These are phyloP conservation scores for Xylaria polymorpha DNA, from an alignment of 2,329 filamentous ascomycete species.

Conservation along the genomic window DNA sequence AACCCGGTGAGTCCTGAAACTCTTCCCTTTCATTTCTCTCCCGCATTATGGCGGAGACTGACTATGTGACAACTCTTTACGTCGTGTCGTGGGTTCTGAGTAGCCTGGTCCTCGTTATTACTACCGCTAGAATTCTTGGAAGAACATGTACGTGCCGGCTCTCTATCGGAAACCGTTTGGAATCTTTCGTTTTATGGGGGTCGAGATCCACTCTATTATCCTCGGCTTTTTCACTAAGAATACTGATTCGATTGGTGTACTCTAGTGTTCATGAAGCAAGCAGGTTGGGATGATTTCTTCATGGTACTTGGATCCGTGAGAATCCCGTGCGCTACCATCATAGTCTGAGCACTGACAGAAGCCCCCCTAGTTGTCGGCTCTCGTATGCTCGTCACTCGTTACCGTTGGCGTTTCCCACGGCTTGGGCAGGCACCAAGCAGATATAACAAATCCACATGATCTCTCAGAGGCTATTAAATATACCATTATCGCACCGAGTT, in stretches of 20 bases:
- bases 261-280: slow-evolving; percentile 26
- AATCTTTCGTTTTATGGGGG: not conserved
- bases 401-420: slow-evolving; percentile 21
- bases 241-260: slow-evolving; percentile 1
- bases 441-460: slow-evolving; percentile 18
- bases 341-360: not conserved
- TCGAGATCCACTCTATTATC: not conserved
- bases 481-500: slow-evolving; percentile 16
- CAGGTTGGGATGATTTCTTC: slow-evolving; percentile 36
- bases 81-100: slow-evolving; percentile 26
- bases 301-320: slow-evolving; percentile 30
- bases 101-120: slow-evolving; percentile 14
- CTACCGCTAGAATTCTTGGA: slow-evolving; percentile 16
- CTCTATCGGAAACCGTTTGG: not conserved
- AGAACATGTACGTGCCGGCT: slow-evolving; percentile 24
- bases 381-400: slow-evolving; percentile 26
- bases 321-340: no score
- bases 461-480: slow-evolving; percentile 28
- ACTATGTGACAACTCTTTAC: slow-evolving; percentile 23
- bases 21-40: not conserved
- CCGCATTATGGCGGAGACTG: slow-evolving; percentile 23
- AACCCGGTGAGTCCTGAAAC: slow-evolving; percentile 1
- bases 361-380: slow-evolving; percentile 7
- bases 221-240: not conserved
- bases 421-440: slow-evolving; percentile 14